These are phyloP conservation scores for Hanseniaspora hatyaiensis DNA, from an alignment of 805 yeast genomes.

Conservation along the genomic window DNA sequence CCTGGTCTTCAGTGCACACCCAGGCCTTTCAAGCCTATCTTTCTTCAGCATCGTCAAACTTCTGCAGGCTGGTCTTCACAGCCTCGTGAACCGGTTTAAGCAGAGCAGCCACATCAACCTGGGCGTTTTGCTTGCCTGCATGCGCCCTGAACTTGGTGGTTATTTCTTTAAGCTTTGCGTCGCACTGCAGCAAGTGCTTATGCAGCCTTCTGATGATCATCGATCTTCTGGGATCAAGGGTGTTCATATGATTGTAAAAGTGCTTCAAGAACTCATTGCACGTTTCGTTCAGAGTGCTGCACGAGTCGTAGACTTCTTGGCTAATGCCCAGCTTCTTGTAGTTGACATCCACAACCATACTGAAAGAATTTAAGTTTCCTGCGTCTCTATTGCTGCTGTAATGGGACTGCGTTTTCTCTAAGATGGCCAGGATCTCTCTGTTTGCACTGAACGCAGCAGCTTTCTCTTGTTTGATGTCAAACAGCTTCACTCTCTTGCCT, in stretches of 20 bases:
- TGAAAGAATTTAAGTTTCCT: slow-evolving; percentile 16
- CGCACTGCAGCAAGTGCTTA: slow-evolving; percentile 37
- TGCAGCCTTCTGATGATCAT: slow-evolving; percentile 36
- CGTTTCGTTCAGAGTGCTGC: slow-evolving; percentile 56
- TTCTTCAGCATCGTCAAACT: slow-evolving; percentile 12
- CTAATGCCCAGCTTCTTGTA: slow-evolving; percentile 10
- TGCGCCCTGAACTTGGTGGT: slow-evolving; percentile 27
- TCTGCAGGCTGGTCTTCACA: slow-evolving; percentile 13
- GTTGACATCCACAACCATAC: slow-evolving; percentile 10
- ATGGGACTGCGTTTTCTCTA: slow-evolving; percentile 3
- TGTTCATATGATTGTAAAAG: slow-evolving; percentile 55
- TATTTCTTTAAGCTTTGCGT: slow-evolving; percentile 38
- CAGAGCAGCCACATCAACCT: neutral
- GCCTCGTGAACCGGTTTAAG: slow-evolving; percentile 14
- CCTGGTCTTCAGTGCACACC: no score
- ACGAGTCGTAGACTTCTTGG: slow-evolving; percentile 34
- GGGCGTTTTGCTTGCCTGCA: no score
- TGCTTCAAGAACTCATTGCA: slow-evolving; percentile 65
- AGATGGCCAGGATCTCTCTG: neutral
- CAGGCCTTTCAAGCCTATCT: no score
- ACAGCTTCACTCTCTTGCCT: slow-evolving; percentile 18
- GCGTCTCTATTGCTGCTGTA: slow-evolving; percentile 26
- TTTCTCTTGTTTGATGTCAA: slow-evolving; percentile 20
- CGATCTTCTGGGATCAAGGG: slow-evolving; percentile 38
- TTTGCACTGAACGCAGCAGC: slow-evolving; percentile 4